These are phyloP conservation scores for Trypanosoma lewisi DNA, from an alignment of 208 protist species.

Conservation along the genomic window DNA sequence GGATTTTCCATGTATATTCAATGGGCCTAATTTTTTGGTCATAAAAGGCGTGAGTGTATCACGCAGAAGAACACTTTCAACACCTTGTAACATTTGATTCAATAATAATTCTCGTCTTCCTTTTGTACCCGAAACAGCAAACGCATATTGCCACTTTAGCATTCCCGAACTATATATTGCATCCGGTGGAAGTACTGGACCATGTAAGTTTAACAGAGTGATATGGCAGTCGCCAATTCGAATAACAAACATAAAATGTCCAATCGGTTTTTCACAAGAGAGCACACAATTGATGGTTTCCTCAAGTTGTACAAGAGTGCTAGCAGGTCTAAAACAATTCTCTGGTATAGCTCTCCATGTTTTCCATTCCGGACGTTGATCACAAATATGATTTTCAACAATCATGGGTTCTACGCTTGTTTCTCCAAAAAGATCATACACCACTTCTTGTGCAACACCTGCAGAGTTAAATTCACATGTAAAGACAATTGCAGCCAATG, in stretches of 20 bases:
- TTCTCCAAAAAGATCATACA: constrained; percentile 61
- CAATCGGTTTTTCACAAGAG: constrained; percentile 40
- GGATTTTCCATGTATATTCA: constrained; percentile 38
- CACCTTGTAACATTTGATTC: constrained; percentile 77
- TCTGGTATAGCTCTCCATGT: constrained; percentile 68
- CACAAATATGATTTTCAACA: constrained; percentile 52
- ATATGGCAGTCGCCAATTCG: constrained; percentile 85
- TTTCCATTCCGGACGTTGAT: constrained; percentile 56
- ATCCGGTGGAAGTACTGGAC: constrained; percentile 66
- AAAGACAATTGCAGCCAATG: constrained; percentile 79
- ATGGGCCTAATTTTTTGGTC: constrained; percentile 57
- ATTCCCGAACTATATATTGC: constrained; percentile 78
- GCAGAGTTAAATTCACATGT: constrained; percentile 64
- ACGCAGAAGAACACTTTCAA: constrained; percentile 67
- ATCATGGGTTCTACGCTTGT: constrained; percentile 27
- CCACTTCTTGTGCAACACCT: constrained; percentile 52
- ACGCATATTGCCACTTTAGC: constrained; percentile 88
- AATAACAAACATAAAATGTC: constrained; percentile 83
- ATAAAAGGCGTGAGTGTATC: constrained; percentile 75
- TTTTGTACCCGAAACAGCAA: constrained; percentile 58
- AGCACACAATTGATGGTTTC: constrained; percentile 73
- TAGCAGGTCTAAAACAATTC: constrained; percentile 59
- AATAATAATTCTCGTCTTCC: constrained; percentile 71
- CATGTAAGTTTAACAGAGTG: constrained; percentile 70
- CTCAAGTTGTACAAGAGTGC: constrained; percentile 71